A percentile compares a stretch with the other conserved stretches of the same genome.
Conservation (phyloP, 2,329 filamentous ascomycete species). For the Colletotrichum liaoningense region DNA sequence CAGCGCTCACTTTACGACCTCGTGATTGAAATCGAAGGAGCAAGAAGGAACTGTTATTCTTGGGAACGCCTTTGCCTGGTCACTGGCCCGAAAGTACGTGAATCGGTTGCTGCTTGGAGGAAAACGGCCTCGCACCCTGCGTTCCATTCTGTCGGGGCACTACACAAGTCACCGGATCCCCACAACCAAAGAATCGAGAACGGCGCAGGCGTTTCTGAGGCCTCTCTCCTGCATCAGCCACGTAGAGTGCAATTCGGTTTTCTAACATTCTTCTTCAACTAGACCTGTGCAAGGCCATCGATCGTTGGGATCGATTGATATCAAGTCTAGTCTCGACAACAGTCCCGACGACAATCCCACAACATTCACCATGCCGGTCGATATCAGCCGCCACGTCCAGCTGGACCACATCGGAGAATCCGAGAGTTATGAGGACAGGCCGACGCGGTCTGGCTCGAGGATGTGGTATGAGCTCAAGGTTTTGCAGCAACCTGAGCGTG, state of each 20-base stretch:
- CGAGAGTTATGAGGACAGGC: conserved; percentile 13
- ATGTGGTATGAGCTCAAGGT: conserved; percentile 90
- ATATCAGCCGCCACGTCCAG: background rate
- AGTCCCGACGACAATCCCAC: background rate
- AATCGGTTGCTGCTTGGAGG: background rate
- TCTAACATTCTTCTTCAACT: background rate
- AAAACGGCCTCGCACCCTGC: conserved; percentile 10
- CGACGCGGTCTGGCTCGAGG: conserved; percentile 78
- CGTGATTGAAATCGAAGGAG: background rate
- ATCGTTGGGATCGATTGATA: background rate
- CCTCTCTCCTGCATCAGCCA: background rate
- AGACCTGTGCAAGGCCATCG: conserved; percentile 6
- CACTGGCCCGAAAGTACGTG: background rate
- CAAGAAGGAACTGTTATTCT: background rate
- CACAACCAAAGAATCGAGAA: background rate
- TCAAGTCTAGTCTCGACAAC: background rate
- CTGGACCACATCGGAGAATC: conserved; percentile 9
- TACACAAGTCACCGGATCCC: background rate
- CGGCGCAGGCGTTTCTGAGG: background rate
- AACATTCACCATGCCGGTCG: background rate
- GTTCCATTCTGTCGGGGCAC: conserved; percentile 4
- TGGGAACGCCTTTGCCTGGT: background rate
- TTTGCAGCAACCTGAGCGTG: conserved; percentile 93
- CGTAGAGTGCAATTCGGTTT: background rate
- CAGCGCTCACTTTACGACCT: background rate